phyloP scores from a whole-genome alignment of 106 monocot species.

The Alisma plantagoaquatica region DNA sequence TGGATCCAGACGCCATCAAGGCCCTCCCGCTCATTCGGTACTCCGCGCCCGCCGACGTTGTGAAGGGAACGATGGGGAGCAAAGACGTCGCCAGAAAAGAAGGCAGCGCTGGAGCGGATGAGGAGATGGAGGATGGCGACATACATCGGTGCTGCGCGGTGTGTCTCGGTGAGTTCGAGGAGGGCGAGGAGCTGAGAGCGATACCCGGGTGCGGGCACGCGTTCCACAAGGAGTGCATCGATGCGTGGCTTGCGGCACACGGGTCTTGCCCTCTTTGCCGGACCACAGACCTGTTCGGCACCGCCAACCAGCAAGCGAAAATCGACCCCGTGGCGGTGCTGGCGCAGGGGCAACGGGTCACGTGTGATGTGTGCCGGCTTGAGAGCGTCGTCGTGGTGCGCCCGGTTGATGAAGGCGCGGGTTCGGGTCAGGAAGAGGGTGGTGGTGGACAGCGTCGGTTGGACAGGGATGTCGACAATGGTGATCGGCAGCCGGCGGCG shows the following conservation, averaged over 20 bases:
- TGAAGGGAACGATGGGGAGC: background rate
- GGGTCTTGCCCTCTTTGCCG: conserved; percentile 22
- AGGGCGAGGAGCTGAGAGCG: conserved; percentile 11
- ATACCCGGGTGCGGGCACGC: conserved; percentile 18
- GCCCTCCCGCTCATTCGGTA: conserved; percentile 9
- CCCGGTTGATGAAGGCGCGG: too few relatives aligned
- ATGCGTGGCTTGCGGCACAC: conserved; percentile 13
- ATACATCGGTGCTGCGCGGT: too few relatives aligned
- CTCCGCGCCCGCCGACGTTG: background rate
- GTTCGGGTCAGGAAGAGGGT: background rate
- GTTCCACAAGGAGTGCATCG: conserved; percentile 24
- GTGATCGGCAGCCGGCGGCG: background rate
- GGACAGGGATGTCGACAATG: background rate
- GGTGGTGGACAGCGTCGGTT: background rate
- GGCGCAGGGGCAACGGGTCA: too few relatives aligned
- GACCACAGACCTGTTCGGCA: conserved; percentile 11
- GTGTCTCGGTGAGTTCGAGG: conserved; percentile 18
- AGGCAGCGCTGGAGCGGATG: background rate
- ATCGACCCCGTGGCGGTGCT: too few relatives aligned
- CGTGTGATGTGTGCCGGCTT: too few relatives aligned
- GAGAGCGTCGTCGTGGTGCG: too few relatives aligned
- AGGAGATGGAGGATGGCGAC: too few relatives aligned
- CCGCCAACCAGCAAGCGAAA: too few relatives aligned
- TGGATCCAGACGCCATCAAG: conserved; percentile 8
- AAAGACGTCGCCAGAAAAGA: too few relatives aligned